These are phyloP conservation scores for Triticum dicoccoides DNA, from an alignment of 176 grass and related monocot species.

Conservation along the genomic window DNA sequence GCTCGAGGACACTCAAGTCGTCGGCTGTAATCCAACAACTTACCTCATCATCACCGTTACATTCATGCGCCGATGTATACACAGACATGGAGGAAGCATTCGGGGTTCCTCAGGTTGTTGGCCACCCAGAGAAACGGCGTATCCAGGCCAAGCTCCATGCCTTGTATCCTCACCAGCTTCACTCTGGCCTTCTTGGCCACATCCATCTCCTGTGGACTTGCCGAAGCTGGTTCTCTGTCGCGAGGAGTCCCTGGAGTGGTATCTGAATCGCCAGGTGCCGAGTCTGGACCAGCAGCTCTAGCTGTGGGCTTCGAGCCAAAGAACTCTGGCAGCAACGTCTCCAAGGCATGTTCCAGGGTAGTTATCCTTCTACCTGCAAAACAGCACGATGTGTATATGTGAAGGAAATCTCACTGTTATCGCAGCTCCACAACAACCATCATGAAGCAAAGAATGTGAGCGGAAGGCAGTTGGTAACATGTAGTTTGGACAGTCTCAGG, in stretches of 20 bases:
- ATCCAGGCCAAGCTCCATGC: slow-evolving; percentile 62
- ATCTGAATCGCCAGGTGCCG: slow-evolving; percentile 22
- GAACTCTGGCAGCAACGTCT: slow-evolving; percentile 65
- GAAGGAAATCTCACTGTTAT: neutral
- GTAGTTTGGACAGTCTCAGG: neutral
- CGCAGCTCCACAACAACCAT: neutral
- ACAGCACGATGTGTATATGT: neutral
- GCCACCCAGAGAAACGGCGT: slow-evolving; percentile 85
- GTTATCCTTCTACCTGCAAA: slow-evolving; percentile 44
- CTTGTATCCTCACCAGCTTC: slow-evolving; percentile 79
- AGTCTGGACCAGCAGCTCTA: neutral
- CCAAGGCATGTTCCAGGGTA: slow-evolving; percentile 58
- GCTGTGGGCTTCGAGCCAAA: slow-evolving; percentile 30
- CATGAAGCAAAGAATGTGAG: neutral
- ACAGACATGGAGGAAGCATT: slow-evolving; percentile 83
- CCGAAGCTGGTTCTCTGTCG: neutral
- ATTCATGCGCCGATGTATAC: slow-evolving; percentile 35
- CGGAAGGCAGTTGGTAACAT: no score
- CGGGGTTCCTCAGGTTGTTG: slow-evolving; percentile 82
- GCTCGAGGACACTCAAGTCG: no score
- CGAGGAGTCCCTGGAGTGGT: neutral
- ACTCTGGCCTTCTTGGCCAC: slow-evolving; percentile 22
- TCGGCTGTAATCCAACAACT: no score
- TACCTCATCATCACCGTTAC: neutral
- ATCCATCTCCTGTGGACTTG: neutral